phyloP scores from a whole-genome alignment of 1,284 basidiomycete species.

The Microbotryum silenes-acaulis region DNA sequence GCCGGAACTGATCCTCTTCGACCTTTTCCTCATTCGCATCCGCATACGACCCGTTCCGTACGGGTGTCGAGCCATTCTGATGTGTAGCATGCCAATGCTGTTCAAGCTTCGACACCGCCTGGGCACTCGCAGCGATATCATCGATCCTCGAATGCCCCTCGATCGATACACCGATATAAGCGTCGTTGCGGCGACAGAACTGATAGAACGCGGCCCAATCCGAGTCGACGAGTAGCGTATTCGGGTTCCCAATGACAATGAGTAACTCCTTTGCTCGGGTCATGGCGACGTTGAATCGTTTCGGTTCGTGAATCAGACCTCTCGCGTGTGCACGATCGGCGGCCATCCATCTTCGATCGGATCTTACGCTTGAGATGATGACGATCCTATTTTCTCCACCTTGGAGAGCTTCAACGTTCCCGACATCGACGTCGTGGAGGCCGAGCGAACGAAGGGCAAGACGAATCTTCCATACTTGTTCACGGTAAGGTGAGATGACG shows the following conservation, averaged over 20 bases:
- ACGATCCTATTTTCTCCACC: conserved; percentile 38
- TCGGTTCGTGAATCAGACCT: conserved; percentile 41
- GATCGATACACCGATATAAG: conserved; percentile 18
- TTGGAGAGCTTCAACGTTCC: conserved; percentile 40
- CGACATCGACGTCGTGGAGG: conserved; percentile 40
- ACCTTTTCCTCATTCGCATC: neutral
- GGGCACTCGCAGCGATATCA: neutral
- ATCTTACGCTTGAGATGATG: conserved; percentile 41
- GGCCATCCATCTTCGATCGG: conserved; percentile 36
- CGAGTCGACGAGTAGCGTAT: conserved; percentile 35
- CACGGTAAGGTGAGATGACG: conserved; percentile 43
- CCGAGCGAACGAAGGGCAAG: conserved; percentile 35
- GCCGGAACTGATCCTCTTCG: conserved; percentile 1
- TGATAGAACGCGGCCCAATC: conserved; percentile 39
- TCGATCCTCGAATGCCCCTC: neutral
- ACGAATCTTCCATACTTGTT: conserved; percentile 45
- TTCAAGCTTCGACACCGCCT: conserved; percentile 24
- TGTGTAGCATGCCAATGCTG: conserved; percentile 8
- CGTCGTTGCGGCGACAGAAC: conserved; percentile 34
- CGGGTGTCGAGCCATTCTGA: neutral
- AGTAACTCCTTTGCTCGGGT: conserved; percentile 44
- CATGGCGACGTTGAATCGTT: conserved; percentile 45
- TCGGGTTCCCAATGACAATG: conserved; percentile 42
- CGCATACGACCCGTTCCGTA: neutral
- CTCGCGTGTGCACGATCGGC: conserved; percentile 36